Evolutionary conservation across 192 early-diverging fungal species (phyloP).

Genomic region (Entomortierella parvispora): DNA sequence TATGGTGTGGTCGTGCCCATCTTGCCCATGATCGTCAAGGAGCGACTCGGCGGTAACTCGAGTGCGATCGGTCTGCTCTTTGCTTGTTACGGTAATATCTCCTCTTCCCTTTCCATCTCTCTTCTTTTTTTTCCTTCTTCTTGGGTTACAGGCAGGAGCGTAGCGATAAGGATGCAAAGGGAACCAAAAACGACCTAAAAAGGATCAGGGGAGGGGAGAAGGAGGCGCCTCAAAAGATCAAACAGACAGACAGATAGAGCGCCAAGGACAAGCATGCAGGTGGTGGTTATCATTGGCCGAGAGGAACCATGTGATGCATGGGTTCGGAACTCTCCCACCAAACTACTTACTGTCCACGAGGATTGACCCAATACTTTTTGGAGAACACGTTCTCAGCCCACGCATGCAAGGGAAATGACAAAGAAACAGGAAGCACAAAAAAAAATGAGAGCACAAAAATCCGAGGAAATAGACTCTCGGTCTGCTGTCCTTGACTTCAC

Average conservation of each 20-base stretch:
- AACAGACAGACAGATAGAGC: too few relatives aligned
- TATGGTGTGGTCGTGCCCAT: slow-evolving; percentile 80
- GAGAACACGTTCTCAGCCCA: too few relatives aligned
- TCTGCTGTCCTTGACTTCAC: background rate
- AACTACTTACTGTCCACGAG: background rate
- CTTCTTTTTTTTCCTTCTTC: background rate
- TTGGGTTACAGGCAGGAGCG: too few relatives aligned
- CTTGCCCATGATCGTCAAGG: slow-evolving; percentile 72
- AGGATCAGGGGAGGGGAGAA: too few relatives aligned
- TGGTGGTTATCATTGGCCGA: too few relatives aligned
- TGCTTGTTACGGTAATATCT: slow-evolving; percentile 70
- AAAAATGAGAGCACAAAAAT: background rate
- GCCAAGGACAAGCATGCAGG: too few relatives aligned
- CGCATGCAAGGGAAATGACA: background rate
- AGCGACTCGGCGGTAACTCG: slow-evolving; percentile 64
- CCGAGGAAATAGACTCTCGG: background rate
- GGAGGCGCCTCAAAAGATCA: too few relatives aligned
- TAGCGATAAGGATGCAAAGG: too few relatives aligned
- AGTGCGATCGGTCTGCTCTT: slow-evolving; percentile 74
- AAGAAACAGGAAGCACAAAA: background rate
- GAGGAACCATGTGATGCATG: too few relatives aligned
- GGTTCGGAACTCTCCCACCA: too few relatives aligned
- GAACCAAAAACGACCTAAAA: too few relatives aligned
- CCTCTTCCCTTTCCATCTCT: background rate
- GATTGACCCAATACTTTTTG: background rate